Conservation (phyloP, 2,329 filamentous ascomycete genomes). For the Chaetoscypha palmicola region DNA sequence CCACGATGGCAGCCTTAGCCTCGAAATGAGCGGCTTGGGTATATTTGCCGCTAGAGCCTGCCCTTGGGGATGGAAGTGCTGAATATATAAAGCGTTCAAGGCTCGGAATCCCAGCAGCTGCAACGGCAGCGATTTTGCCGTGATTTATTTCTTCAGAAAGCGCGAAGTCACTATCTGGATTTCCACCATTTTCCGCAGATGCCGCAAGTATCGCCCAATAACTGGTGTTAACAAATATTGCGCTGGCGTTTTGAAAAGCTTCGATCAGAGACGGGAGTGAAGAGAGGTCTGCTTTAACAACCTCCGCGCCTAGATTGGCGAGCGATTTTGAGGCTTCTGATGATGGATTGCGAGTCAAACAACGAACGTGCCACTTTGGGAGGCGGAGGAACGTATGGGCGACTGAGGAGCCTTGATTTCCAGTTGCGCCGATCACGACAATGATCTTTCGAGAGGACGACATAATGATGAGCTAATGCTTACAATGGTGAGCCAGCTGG, state of each 20-base stretch:
- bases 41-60: slow-evolving; percentile 37
- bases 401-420: slow-evolving; percentile 31
- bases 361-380: slow-evolving; percentile 30
- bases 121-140: slow-evolving; percentile 28
- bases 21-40: slow-evolving; percentile 33
- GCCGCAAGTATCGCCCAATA: slow-evolving; percentile 34
- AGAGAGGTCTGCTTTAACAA: slow-evolving; percentile 38
- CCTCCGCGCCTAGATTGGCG: slow-evolving; percentile 34
- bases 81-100: slow-evolving; percentile 36
- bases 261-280: slow-evolving; percentile 33
- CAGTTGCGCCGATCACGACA: slow-evolving; percentile 52
- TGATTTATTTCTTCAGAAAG: slow-evolving; percentile 17
- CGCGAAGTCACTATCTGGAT: slow-evolving; percentile 9
- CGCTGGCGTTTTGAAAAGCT: slow-evolving; percentile 38
- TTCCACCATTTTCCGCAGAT: slow-evolving; percentile 9
- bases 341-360: slow-evolving; percentile 37
- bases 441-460: slow-evolving; percentile 38
- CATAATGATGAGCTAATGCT: slow-evolving; percentile 8
- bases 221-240: slow-evolving; percentile 48
- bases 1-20: slow-evolving; percentile 26
- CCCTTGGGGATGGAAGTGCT: slow-evolving; percentile 31
- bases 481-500: too few species aligned
- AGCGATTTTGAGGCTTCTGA: slow-evolving; percentile 37
- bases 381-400: neutral
- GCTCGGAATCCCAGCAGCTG: slow-evolving; percentile 26